Base-by-base conservation (phyloP, 1,284 basidiomycete species). In the Rhodofomes roseus region DNA sequence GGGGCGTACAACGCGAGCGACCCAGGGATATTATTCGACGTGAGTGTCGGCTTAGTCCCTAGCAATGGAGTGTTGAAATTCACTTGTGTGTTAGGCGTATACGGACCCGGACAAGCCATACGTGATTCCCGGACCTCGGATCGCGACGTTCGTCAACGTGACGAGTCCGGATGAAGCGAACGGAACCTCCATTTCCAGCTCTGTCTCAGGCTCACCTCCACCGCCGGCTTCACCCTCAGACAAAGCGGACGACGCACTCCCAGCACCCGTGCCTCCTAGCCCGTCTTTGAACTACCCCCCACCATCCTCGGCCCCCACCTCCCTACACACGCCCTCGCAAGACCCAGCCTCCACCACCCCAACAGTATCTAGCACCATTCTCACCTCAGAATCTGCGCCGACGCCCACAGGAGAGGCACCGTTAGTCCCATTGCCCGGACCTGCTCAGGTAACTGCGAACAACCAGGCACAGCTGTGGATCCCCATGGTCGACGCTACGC, bases 1-100 rank as follows among this genome's bases (percentile, higher is more conserved):
- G 88, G 87, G 11, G 83, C 81, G 3, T 90, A 90, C 73, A 76
- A 65, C 18, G 83, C 85, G 66, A 76, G 62, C 48, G 85, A 88
- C 63, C 79, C 85, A 1, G 87, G 88, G 53, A 84, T 90, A 64
- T 76, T 75, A 5, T 46, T 59, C 22, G 40, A 62, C 34, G 64
- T 63, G 36, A 23, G 64, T 54, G 2, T 5, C n/a, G n/a, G n/a
- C n/a, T n/a, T n/a, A n/a, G 27, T 6, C 23, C 2, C 27, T 40
- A 9, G 31, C 6, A 11, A 20, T 34, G 31, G 31, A 34, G 31
- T 34, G 16, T 31, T 46, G 27, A 55, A 6, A 20, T 3, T 55
- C 31, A 11, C n/a, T n/a, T n/a, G 23, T 20, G 27, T 29, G 37
- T 3, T 40, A 66, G 63, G 57, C 59, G 20, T 66, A 62, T 43